These are phyloP conservation scores for Zoysia pacifica DNA, from an alignment of 176 grass and related monocot species.

Conservation along the genomic window DNA sequence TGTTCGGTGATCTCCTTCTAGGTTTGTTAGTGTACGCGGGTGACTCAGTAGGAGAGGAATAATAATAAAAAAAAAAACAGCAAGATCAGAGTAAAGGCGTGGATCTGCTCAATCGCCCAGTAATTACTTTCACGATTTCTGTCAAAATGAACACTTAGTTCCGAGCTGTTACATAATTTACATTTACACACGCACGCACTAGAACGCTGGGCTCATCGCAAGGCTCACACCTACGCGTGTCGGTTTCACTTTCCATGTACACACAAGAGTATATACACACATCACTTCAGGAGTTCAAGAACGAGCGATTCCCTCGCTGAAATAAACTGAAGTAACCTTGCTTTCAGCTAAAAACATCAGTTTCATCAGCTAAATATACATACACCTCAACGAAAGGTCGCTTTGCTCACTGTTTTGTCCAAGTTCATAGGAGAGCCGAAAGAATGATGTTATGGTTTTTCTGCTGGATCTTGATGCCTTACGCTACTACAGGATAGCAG, in stretches of 20 bases:
- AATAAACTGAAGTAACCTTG: slow-evolving; percentile 39
- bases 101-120: background rate
- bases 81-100: background rate
- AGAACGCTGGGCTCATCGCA: slow-evolving; percentile 23
- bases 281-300: slow-evolving; percentile 30
- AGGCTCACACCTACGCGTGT: slow-evolving; percentile 37
- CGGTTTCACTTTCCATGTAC: slow-evolving; percentile 29
- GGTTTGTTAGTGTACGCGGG: no score
- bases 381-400: slow-evolving; percentile 5
- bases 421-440: slow-evolving; percentile 29
- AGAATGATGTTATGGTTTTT: slow-evolving; percentile 39
- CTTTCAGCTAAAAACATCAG: slow-evolving; percentile 40
- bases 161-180: slow-evolving; percentile 44
- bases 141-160: slow-evolving; percentile 10
- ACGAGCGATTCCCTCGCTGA: slow-evolving; percentile 28
- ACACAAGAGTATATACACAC: slow-evolving; percentile 42
- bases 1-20: no score
- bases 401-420: slow-evolving; percentile 27
- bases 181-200: slow-evolving; percentile 33
- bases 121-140: background rate
- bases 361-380: slow-evolving; percentile 54
- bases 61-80: background rate
- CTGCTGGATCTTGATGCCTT: slow-evolving; percentile 36
- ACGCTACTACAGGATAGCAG: slow-evolving; percentile 57
- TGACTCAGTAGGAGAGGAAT: no score